A percentile compares a stretch with the other conserved stretches of the same genome.
These are phyloP conservation scores for Huntiella moniliformis DNA, from an alignment of 2,329 filamentous ascomycete species.

Conservation along the genomic window DNA sequence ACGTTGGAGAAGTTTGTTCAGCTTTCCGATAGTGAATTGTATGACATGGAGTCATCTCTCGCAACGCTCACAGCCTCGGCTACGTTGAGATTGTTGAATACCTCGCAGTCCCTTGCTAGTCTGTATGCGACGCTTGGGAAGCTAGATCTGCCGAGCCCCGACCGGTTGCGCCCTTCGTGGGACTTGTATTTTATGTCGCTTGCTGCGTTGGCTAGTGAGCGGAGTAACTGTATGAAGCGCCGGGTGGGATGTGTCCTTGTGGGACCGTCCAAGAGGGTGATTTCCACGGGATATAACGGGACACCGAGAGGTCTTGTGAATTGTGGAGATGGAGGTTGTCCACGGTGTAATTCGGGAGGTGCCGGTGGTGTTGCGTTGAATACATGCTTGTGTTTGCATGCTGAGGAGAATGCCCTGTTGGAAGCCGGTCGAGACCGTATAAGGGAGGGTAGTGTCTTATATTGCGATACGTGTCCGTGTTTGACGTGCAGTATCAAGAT, in stretches of 20 bases:
- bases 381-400: slow-evolving; percentile 91
- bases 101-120: slow-evolving; percentile 49
- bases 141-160: slow-evolving; percentile 58
- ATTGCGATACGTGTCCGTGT: slow-evolving; percentile 93
- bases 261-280: slow-evolving; percentile 58
- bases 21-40: slow-evolving; percentile 56
- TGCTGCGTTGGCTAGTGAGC: slow-evolving; percentile 74
- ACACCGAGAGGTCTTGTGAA: slow-evolving; percentile 80
- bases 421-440: slow-evolving; percentile 88
- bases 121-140: slow-evolving; percentile 54
- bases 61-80: slow-evolving; percentile 65
- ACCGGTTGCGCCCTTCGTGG: slow-evolving; percentile 76
- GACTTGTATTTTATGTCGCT: slow-evolving; percentile 97
- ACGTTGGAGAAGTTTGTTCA: slow-evolving; percentile 36
- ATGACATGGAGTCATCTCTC: slow-evolving; percentile 43
- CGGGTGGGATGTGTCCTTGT: slow-evolving; percentile 90
- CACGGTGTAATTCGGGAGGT: slow-evolving; percentile 61
- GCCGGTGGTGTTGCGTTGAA: slow-evolving; percentile 50
- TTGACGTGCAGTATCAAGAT: slow-evolving; percentile 98
- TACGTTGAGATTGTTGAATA: slow-evolving; percentile 72
- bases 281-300: slow-evolving; percentile 93
- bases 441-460: slow-evolving; percentile 61
- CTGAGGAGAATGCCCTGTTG: slow-evolving; percentile 89
- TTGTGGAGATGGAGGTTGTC: slow-evolving; percentile 83
- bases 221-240: slow-evolving; percentile 96